A percentile compares a stretch with the other conserved stretches of the same genome.
These are phyloP conservation scores for Petunia secreta DNA, from an alignment of 257 asterid genomes.

Conservation along the genomic window DNA sequence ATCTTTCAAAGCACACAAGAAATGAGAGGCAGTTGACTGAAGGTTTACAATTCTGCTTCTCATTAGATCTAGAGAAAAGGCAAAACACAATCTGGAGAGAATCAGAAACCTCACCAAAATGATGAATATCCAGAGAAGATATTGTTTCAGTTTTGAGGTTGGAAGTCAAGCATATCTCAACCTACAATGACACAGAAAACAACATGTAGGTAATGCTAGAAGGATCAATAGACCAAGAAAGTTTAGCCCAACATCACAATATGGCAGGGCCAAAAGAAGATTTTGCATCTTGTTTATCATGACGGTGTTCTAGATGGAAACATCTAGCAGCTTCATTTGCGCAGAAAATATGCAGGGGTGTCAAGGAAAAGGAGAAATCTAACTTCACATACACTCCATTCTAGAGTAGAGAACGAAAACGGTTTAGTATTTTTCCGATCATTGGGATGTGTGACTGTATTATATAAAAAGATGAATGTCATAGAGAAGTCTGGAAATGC, in stretches of 20 bases:
- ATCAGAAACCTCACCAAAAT: slow-evolving; percentile 70
- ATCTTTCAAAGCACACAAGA: not conserved
- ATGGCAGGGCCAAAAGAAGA: not conserved
- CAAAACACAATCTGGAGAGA: slow-evolving; percentile 14
- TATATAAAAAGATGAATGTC: not conserved
- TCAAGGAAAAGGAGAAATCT: slow-evolving; percentile 4
- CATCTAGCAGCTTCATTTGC: not conserved
- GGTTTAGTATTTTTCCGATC: not conserved
- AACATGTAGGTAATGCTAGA: slow-evolving; percentile 9
- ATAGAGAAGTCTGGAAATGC: slow-evolving; percentile 27
- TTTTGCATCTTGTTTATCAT: slow-evolving; percentile 7
- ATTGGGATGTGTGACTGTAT: not conserved
- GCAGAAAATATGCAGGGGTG: not conserved
- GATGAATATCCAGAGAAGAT: slow-evolving; percentile 85
- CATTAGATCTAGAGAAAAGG: not conserved
- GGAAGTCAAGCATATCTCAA: slow-evolving; percentile 96
- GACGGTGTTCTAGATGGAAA: not conserved
- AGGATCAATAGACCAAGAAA: slow-evolving; percentile 15
- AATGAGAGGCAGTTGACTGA: not conserved
- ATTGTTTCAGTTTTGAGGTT: slow-evolving; percentile 81
- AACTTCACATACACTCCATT: not conserved
- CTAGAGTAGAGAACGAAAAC: not conserved
- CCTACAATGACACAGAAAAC: slow-evolving; percentile 50
- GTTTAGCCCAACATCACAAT: not conserved
- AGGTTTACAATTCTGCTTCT: not conserved